Base-by-base conservation (phyloP, 176 grass and related monocot genomes). In the Bothriochloa decipiens region DNA sequence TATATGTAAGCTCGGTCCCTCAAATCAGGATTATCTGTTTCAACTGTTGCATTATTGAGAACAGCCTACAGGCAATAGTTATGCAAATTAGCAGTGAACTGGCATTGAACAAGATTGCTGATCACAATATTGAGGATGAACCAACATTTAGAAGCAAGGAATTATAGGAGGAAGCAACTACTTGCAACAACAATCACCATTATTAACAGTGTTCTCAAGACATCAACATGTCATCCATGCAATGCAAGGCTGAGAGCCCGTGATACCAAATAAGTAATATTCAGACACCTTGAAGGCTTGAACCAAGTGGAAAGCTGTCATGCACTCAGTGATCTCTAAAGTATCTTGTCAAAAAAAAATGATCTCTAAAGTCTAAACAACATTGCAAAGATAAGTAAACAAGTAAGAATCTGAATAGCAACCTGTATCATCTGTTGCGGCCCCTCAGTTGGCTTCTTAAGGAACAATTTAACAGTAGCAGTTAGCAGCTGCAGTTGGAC, bases 401-500 rank as follows among this genome's bases (percentile, higher is more conserved):
- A 65, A 4, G 17, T 4, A 47, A 74, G 37, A 11, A 84, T n/a
- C 23, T 70, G 20, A 85, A 45, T 32, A 40, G 45, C n/a, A 72
- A 99, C 96, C 96, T 99, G 96, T 84, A 99, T 99, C 96, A 99
- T 99, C 86, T 99, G 96, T 63, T 99, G 96, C 0, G 96, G 96
- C 25, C 93, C 89, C 66, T 99, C 96, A 11, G 93, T 99, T 86
- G 96, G 96, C 65, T 95, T 92, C 86, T 98, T 98, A 90, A 98
- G 93, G 76, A 95, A 95, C 49, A 98, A 90, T 52, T 95, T 95
- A 67, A 98, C 93, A 70, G 93, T 95, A 81, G 93, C 93, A 2
- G 91, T 98, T 47, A 93, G 83, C 83, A 95, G 87, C 87, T 95
- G 93, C 50, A 98, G 74, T 82, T 98, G 92, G 70, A 95, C 93